Percentiles rank a stretch among this genome's conserved stretches.
phyloP scores from a whole-genome alignment of 2,329 filamentous ascomycete species.

The Aureobasidium pullulans region DNA sequence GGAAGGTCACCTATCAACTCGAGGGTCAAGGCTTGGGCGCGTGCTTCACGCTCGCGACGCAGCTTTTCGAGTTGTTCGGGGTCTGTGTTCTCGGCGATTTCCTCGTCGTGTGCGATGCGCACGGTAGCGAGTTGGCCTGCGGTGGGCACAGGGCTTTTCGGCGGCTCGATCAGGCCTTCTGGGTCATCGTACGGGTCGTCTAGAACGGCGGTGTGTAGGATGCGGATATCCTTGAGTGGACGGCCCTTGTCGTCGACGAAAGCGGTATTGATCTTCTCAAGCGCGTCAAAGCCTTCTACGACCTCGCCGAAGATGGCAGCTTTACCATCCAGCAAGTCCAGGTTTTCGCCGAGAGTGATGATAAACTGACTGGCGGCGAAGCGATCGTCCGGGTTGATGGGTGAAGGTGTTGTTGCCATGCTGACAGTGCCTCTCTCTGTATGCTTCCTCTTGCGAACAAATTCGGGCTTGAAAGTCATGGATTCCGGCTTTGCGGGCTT shows the following conservation, averaged over 20 bases:
- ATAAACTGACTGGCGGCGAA: constrained; percentile 89
- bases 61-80: constrained; percentile 72
- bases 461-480: constrained; percentile 63
- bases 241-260: constrained; percentile 81
- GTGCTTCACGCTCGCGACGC: constrained; percentile 80
- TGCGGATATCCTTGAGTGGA: constrained; percentile 87
- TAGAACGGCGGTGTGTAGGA: constrained; percentile 84
- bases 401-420: constrained; percentile 83
- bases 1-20: constrained; percentile 98
- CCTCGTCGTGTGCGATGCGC: constrained; percentile 83
- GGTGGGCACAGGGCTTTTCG: constrained; percentile 70
- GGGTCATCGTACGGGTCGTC: constrained; percentile 91
- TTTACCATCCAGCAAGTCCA: constrained; percentile 86
- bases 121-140: constrained; percentile 85
- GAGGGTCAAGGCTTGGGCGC: constrained; percentile 86
- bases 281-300: constrained; percentile 86
- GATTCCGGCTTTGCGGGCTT: constrained; percentile 51
- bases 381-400: constrained; percentile 70
- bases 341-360: constrained; percentile 79
- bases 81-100: constrained; percentile 69
- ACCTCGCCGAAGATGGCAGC: constrained; percentile 94
- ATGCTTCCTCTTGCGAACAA: constrained; percentile 84
- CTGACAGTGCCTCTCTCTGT: constrained; percentile 84
- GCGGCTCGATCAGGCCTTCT: constrained; percentile 64
- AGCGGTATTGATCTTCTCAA: constrained; percentile 87